Base-by-base conservation (phyloP, 169 alveolate genomes). In the Plasmodium fragile region DNA sequence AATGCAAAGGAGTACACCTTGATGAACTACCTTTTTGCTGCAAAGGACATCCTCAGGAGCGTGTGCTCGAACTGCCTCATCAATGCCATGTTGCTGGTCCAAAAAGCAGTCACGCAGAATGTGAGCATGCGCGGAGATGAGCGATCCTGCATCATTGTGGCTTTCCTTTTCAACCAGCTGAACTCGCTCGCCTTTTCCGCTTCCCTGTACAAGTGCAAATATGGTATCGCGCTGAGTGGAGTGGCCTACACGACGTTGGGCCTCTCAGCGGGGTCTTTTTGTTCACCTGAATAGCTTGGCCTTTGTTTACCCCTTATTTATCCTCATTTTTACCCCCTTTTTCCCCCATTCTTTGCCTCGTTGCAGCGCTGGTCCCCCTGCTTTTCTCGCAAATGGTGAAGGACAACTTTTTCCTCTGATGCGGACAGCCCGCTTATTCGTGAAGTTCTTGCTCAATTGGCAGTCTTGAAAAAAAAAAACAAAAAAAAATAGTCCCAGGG, bases 191-290 rank as follows among this genome's bases (percentile, higher is more conserved):
- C 52, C 39, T 87, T 87, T 39, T 87, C 93, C 0, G 69, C 30
- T 34, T 77, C 90, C 52, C 43, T 87, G 4, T 87, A 87, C 73
- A 87, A 39, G 82, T 87, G 93, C 75, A 87, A 87, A 87, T 87
- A 87, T 79, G 93, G 93, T 87, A 87, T 39, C 6, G 7, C n/a
- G 6, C 13, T 2, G 77, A 81, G 92, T n/a, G 45, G 25, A 52
- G 18, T 11, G 36, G n/a, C 0, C 8, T 0, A 43, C 72, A n/a
- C 39, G 6, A 6, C 22, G 59, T 4, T 13, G 22, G 5, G 59
- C 1, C 7, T 18, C 4, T 11, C 22, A 1, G 22, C 59, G 1
- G 59, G 22, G 22, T 49, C n/a, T n/a, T 49, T 2, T 49, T 49
- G 59, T 49, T 11, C 59, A 0, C 59, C 59, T 16, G 59, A 13